A percentile compares a stretch with the other conserved stretches of the same genome.
These are phyloP conservation scores for Metschnikowia gruessii DNA, from an alignment of 805 yeast species.

Conservation along the genomic window DNA sequence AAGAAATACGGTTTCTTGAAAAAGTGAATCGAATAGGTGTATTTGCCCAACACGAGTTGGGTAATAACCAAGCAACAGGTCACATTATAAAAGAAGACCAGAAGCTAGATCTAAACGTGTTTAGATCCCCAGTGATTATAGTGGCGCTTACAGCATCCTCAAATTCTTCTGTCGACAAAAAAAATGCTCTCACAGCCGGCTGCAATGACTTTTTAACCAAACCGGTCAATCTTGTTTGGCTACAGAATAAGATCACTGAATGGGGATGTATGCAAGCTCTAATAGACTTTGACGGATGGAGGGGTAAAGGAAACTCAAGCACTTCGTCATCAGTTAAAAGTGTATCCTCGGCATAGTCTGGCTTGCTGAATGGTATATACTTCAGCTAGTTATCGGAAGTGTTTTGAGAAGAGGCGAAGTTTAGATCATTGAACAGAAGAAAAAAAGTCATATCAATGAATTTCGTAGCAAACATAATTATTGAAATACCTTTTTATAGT, in stretches of 20 bases:
- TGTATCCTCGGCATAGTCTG: neutral
- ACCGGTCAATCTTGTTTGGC: slow-evolving; percentile 93
- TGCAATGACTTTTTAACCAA: slow-evolving; percentile 95
- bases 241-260: slow-evolving; percentile 87
- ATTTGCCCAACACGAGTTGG: slow-evolving; percentile 44
- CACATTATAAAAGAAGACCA: slow-evolving; percentile 43
- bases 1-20: slow-evolving; percentile 84
- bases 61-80: slow-evolving; percentile 22
- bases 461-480: too few species aligned
- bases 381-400: too few species aligned
- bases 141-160: slow-evolving; percentile 96
- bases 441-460: too few species aligned
- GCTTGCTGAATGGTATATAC: neutral
- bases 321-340: neutral
- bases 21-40: slow-evolving; percentile 74
- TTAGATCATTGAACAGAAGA: too few species aligned
- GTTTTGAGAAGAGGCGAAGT: too few species aligned
- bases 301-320: slow-evolving; percentile 11
- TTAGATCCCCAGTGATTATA: slow-evolving; percentile 92
- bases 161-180: slow-evolving; percentile 71
- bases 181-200: slow-evolving; percentile 93
- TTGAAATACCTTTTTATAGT: too few species aligned
- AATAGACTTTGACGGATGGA: slow-evolving; percentile 93
- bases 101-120: slow-evolving; percentile 55
- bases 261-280: slow-evolving; percentile 99